phyloP scores from a whole-genome alignment of 208 protist species.

The Herpetomonas tarakana region DNA sequence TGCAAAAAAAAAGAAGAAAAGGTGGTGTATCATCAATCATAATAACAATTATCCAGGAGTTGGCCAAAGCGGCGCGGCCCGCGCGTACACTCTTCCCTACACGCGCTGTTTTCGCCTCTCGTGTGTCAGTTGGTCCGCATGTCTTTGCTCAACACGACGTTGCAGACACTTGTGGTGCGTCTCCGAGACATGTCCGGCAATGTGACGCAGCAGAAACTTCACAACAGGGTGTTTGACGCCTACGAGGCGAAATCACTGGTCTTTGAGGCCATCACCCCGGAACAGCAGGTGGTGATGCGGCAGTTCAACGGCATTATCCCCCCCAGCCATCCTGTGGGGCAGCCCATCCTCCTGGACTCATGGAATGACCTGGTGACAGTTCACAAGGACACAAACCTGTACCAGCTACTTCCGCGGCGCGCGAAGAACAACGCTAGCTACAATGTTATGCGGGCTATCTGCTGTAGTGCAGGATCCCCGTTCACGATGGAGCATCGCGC shows the following conservation, averaged over 20 bases:
- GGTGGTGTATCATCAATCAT: not conserved
- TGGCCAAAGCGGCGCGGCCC: no score
- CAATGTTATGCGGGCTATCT: constrained; percentile 69
- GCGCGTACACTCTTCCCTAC: not conserved
- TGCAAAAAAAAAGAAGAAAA: not conserved
- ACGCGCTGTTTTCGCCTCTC: not conserved
- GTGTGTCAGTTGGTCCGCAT: no score
- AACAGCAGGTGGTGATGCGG: constrained; percentile 73
- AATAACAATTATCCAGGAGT: no score
- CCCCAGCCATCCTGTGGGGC: constrained; percentile 69
- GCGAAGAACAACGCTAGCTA: constrained; percentile 75
- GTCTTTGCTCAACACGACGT: constrained; percentile 81
- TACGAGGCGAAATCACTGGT: constrained; percentile 90
- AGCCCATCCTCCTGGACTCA: constrained; percentile 70
- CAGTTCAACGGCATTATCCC: constrained; percentile 65
- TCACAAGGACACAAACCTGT: constrained; percentile 75
- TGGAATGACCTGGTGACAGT: constrained; percentile 70
- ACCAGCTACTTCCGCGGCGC: constrained; percentile 76
- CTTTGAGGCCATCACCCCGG: constrained; percentile 76
- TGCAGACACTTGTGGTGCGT: constrained; percentile 81
- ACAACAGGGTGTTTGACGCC: constrained; percentile 89
- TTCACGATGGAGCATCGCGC: constrained; percentile 86
- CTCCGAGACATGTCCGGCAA: constrained; percentile 85
- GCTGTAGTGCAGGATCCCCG: constrained; percentile 70
- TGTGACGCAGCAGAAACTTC: constrained; percentile 85